phyloP scores from a whole-genome alignment of 129 eudicot genomes.

The Artemisia argyi region DNA sequence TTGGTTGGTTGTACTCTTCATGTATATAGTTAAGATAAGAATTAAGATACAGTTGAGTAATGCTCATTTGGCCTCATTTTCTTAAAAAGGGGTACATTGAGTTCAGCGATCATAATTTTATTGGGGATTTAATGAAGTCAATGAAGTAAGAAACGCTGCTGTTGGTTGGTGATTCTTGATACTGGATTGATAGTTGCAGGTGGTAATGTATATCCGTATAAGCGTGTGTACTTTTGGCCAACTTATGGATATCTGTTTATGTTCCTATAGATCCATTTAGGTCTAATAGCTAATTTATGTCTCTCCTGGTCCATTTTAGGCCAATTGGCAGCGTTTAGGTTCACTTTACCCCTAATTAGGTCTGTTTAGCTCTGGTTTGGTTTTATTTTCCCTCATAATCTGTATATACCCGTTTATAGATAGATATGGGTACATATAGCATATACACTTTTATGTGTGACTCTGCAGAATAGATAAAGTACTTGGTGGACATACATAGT shows the following conservation, averaged over 20 bases:
- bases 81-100: neutral
- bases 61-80: neutral
- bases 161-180: constrained; percentile 14
- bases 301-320: neutral
- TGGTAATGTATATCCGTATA: neutral
- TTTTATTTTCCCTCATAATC: neutral
- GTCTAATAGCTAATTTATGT: neutral
- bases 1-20: neutral
- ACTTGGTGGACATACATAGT: neutral
- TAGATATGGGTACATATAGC: neutral
- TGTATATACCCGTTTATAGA: neutral
- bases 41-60: neutral
- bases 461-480: neutral
- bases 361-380: neutral
- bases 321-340: neutral
- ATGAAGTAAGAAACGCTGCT: constrained; percentile 6
- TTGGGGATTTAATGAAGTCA: neutral
- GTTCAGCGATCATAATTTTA: constrained; percentile 4
- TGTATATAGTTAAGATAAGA: neutral
- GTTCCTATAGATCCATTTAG: constrained; percentile 1
- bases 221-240: neutral
- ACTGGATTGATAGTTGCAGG: neutral
- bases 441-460: neutral
- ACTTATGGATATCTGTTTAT: neutral
- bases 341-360: neutral